Evolutionary conservation across 2,329 filamentous ascomycete genomes (phyloP), one percentile per base, ranked within the genome.

Genomic region (Fusarium pilosicola): DNA sequence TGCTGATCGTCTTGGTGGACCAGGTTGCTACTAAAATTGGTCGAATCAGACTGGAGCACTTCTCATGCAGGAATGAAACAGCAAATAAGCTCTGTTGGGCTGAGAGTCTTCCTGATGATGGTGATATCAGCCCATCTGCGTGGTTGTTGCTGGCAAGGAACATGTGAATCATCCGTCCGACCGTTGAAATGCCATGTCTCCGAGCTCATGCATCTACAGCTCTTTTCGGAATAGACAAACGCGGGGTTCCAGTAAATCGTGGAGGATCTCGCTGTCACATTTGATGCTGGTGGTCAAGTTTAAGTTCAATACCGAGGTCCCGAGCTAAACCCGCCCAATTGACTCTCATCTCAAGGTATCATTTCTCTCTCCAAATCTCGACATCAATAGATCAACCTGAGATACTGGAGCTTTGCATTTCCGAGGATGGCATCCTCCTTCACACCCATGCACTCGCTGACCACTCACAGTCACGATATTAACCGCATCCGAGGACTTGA

Each of bases 401-500:
- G 11, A 26, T 30, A 28, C 18, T n/a, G n/a, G 5, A 39, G 44
- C 28, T 20, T 15, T 59, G 28, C 24, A 46, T 48, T 34, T 62
- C 62, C 56, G 56, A 71, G 52, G 28, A 28, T 17, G 28, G 15
- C 56, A 38, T 39, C 28, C 41, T n/a, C 7, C 41, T 18, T 26
- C 39, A 48, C 24, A 60, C 38, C 69, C 54, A 41, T 48, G 46
- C 34, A n/a, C 32, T 51, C 11, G 20, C n/a, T 11, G 24, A 34
- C 71, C 71, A 74, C 28, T 74, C 71, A 74, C 28, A 44, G 9
- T 41, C 49, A 39, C 48, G 48, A 55, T 42, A 52, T 64, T 65
- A 54, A 68, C 71, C 58, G 55, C 54, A n/a, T 59, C 58, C 51
- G 58, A 66, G 71, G 66, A 61, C 49, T 41, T 26, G 30, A 64